A percentile compares a stretch with the other conserved stretches of the same genome.
These are phyloP conservation scores for Cladophialophora bantiana DNA, from an alignment of 2,329 filamentous ascomycete genomes.

Conservation along the genomic window DNA sequence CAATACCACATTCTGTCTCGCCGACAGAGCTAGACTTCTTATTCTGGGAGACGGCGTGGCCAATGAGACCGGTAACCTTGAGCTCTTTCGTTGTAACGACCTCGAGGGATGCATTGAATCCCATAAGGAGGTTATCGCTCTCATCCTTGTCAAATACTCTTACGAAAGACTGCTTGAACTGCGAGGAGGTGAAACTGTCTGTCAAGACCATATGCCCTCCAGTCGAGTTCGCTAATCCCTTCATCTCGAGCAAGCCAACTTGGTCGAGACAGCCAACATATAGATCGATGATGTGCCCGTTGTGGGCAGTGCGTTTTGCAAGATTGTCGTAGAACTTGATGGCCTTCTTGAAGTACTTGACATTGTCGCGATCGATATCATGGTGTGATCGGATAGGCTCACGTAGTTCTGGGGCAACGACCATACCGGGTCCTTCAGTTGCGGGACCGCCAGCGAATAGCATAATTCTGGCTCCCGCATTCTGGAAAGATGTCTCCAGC, in stretches of 20 bases:
- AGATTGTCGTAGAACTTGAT: slow-evolving; percentile 97
- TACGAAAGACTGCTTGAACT: slow-evolving; percentile 99
- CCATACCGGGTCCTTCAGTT: slow-evolving; percentile 95
- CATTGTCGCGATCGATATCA: slow-evolving; percentile 97
- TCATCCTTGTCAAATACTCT: slow-evolving; percentile 97
- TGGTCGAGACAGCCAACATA: slow-evolving; percentile 98
- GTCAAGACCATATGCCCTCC: slow-evolving; percentile 98
- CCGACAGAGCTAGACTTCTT: slow-evolving; percentile 98
- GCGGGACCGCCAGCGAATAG: slow-evolving; percentile 93
- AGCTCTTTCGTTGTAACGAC: slow-evolving; percentile 97
- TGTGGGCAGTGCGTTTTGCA: slow-evolving; percentile 92
- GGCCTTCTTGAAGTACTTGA: slow-evolving; percentile 99
- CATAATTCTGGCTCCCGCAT: slow-evolving; percentile 95
- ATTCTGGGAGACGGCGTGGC: slow-evolving; percentile 94
- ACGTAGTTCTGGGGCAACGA: slow-evolving; percentile 92
- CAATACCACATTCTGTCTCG: slow-evolving; percentile 97
- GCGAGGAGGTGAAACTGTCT: slow-evolving; percentile 97
- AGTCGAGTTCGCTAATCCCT: slow-evolving; percentile 92
- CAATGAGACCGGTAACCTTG: slow-evolving; percentile 96
- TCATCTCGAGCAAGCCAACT: slow-evolving; percentile 97
- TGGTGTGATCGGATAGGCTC: slow-evolving; percentile 98
- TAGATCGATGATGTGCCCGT: slow-evolving; percentile 96
- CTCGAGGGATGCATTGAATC: slow-evolving; percentile 95
- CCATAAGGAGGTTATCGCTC: slow-evolving; percentile 94
- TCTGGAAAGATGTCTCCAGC: slow-evolving; percentile 93